phyloP scores from a whole-genome alignment of 2,329 filamentous ascomycete genomes.

The Tetracladium maxilliforme region DNA sequence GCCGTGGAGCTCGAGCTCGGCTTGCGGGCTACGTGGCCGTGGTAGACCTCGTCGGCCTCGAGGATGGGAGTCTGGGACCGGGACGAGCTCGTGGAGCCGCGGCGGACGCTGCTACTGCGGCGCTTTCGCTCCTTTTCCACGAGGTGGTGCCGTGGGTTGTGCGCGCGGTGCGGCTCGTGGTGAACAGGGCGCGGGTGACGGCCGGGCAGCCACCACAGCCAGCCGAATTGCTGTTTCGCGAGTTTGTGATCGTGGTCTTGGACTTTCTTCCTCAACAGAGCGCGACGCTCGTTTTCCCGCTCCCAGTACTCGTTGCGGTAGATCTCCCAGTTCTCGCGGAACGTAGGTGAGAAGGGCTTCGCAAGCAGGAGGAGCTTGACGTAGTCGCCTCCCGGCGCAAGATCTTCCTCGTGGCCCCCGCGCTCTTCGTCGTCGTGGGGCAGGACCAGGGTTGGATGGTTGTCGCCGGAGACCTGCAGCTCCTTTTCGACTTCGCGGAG shows the following conservation, averaged over 20 bases:
- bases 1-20: no score
- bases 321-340: slow-evolving; percentile 92
- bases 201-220: slow-evolving; percentile 81
- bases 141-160: slow-evolving; percentile 24
- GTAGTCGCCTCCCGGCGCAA: slow-evolving; percentile 79
- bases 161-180: slow-evolving; percentile 6
- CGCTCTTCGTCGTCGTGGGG: slow-evolving; percentile 48
- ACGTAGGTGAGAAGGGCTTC: slow-evolving; percentile 89
- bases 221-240: slow-evolving; percentile 52
- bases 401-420: slow-evolving; percentile 74
- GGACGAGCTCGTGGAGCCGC: slow-evolving; percentile 34
- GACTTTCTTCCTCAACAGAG: slow-evolving; percentile 55
- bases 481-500: slow-evolving; percentile 45
- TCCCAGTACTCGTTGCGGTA: slow-evolving; percentile 96
- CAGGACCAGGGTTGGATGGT: slow-evolving; percentile 20
- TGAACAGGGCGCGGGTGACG: slow-evolving; percentile 24
- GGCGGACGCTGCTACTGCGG: slow-evolving; percentile 35
- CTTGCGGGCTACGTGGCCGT: no score
- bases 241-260: slow-evolving; percentile 53
- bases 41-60: no score
- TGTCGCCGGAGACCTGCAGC: slow-evolving; percentile 26
- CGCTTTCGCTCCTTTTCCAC: slow-evolving; percentile 30
- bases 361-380: slow-evolving; percentile 82
- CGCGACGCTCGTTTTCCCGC: slow-evolving; percentile 79
- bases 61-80: slow-evolving; percentile 32